phyloP scores from a whole-genome alignment of 352 stramenopile species.

The Phytophthora pluvialis region DNA sequence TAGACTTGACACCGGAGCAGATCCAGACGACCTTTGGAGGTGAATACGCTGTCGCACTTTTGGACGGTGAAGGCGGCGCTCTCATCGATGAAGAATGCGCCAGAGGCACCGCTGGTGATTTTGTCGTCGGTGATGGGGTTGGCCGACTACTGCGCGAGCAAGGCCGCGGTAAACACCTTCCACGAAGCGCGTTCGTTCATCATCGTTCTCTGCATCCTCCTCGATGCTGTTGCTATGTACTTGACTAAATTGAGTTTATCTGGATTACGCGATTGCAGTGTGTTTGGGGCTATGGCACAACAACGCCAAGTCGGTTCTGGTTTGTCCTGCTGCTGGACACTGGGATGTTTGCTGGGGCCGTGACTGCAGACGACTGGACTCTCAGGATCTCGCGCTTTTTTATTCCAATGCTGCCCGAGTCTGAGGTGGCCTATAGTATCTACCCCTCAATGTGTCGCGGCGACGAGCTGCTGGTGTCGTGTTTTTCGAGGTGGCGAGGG shows the following conservation, averaged over 20 bases:
- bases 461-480: slow-evolving; percentile 73
- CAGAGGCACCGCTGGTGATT: slow-evolving; percentile 65
- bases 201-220: background rate
- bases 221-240: slow-evolving; percentile 5
- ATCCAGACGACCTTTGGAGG: slow-evolving; percentile 60
- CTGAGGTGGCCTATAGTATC: slow-evolving; percentile 60
- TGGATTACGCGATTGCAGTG: slow-evolving; percentile 47
- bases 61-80: slow-evolving; percentile 71
- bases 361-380: slow-evolving; percentile 47
- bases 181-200: slow-evolving; percentile 57
- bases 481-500: slow-evolving; percentile 61
- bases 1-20: slow-evolving; percentile 47
- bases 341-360: slow-evolving; percentile 77
- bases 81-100: slow-evolving; percentile 65
- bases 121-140: slow-evolving; percentile 86
- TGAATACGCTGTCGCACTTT: slow-evolving; percentile 80
- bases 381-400: slow-evolving; percentile 43
- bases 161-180: slow-evolving; percentile 76
- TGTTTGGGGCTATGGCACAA: slow-evolving; percentile 76
- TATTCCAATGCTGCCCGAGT: slow-evolving; percentile 57
- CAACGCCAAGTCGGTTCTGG: slow-evolving; percentile 62
- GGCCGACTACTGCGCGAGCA: slow-evolving; percentile 81
- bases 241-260: background rate
- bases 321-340: slow-evolving; percentile 75
- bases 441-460: slow-evolving; percentile 55